A percentile compares a stretch with the other conserved stretches of the same genome.
These are phyloP conservation scores for Corymbia citriodora DNA, from an alignment of 441 rosid species.

Conservation along the genomic window DNA sequence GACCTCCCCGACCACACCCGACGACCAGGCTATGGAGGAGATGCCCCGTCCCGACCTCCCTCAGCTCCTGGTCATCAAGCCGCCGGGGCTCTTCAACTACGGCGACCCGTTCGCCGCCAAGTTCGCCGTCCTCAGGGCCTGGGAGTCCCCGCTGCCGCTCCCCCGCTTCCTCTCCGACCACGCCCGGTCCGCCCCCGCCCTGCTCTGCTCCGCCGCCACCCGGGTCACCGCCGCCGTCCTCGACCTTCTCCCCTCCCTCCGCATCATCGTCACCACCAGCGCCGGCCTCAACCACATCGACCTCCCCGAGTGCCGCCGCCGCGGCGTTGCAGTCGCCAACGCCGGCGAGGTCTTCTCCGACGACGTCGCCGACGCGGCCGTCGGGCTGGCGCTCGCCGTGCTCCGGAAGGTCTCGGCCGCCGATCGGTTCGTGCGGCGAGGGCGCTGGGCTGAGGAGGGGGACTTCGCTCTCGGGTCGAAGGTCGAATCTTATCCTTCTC, in stretches of 20 bases:
- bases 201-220: constrained; percentile 25
- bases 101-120: constrained; percentile 11
- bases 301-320: constrained; percentile 38
- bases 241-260: constrained; percentile 22
- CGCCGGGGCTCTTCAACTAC: constrained; percentile 14
- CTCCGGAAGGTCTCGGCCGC: constrained; percentile 46
- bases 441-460: constrained; percentile 32
- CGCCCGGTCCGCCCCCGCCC: constrained; percentile 27
- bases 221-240: constrained; percentile 26
- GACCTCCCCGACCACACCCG: not conserved
- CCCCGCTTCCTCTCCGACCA: constrained; percentile 19
- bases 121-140: constrained; percentile 27
- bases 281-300: constrained; percentile 48
- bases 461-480: constrained; percentile 35
- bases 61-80: constrained; percentile 21
- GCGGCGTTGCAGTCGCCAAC: constrained; percentile 28
- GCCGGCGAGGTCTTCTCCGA: constrained; percentile 31
- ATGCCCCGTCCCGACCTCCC: constrained; percentile 9
- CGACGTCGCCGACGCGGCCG: constrained; percentile 40
- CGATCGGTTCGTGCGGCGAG: constrained; percentile 33
- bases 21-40: not conserved
- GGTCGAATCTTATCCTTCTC: constrained; percentile 16
- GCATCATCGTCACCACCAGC: constrained; percentile 38
- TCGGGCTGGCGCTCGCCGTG: constrained; percentile 45
- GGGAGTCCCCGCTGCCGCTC: constrained; percentile 44